Conservation (phyloP, 1,284 basidiomycete genomes). For the Gomphus sp. region DNA sequence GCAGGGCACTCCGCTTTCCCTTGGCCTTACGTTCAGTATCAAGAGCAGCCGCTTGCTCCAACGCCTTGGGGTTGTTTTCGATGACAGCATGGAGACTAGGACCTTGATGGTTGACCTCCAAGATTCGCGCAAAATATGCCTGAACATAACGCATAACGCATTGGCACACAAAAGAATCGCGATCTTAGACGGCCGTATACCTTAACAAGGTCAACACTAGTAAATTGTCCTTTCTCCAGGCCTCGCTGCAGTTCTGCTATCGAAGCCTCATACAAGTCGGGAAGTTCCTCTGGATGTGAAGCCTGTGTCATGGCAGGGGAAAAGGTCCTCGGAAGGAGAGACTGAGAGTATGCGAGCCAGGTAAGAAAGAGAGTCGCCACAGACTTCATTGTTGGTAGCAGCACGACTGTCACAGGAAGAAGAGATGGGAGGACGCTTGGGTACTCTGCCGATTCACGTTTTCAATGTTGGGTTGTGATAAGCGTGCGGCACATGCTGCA, state of each 20-base stretch:
- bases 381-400: background rate
- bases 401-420: background rate
- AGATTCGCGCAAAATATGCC: constrained; percentile 25
- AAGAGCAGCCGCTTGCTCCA: constrained; percentile 16
- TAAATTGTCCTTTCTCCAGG: constrained; percentile 24
- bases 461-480: background rate
- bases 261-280: constrained; percentile 35
- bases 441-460: background rate
- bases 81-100: constrained; percentile 22
- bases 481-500: background rate
- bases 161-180: background rate
- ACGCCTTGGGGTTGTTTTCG: constrained; percentile 20
- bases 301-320: background rate
- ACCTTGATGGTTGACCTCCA: constrained; percentile 23
- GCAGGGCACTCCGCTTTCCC: constrained; percentile 18
- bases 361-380: background rate
- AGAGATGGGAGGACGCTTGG: too few species aligned
- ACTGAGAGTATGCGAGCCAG: background rate
- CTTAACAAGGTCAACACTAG: constrained; percentile 34
- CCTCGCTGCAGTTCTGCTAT: constrained; percentile 31
- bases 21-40: constrained; percentile 19
- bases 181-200: constrained; percentile 14
- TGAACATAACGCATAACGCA: background rate
- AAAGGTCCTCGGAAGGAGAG: background rate
- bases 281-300: constrained; percentile 7